Conservation (phyloP, 1,139 yeast genomes). For the Sugiyamaella neomexicana region DNA sequence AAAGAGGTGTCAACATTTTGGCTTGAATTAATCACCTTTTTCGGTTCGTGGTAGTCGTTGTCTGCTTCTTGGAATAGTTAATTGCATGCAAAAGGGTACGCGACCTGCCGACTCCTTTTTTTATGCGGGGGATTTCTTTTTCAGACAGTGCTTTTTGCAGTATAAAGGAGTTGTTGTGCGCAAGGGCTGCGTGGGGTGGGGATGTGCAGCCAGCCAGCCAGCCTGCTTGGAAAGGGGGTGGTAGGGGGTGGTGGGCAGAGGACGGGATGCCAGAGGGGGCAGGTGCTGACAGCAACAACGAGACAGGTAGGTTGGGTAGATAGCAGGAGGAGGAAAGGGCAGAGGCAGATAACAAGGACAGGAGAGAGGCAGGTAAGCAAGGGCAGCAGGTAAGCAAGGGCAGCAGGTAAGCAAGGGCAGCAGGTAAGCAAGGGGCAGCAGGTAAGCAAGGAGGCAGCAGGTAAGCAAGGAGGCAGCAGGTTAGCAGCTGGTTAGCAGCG, state of each 20-base stretch:
- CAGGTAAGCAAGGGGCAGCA: neutral
- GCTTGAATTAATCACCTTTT: neutral
- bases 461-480: neutral
- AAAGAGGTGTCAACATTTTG: slow-evolving; percentile 2
- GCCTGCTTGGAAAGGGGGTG: neutral
- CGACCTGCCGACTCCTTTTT: slow-evolving; percentile 17
- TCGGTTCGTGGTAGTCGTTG: neutral
- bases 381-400: neutral
- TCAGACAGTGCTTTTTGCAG: slow-evolving; percentile 1
- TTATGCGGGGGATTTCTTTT: slow-evolving; percentile 5
- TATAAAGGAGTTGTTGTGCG: slow-evolving; percentile 5
- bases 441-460: neutral
- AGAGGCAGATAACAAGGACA: neutral
- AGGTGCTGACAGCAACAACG: neutral
- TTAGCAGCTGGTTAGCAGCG: neutral
- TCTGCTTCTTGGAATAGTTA: neutral
- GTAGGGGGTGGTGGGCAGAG: neutral
- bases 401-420: neutral
- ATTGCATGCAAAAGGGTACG: slow-evolving; percentile 6
- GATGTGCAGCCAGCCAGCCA: neutral
- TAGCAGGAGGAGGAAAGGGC: neutral
- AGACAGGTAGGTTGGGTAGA: neutral
- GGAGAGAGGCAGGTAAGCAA: neutral
- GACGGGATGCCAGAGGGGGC: neutral
- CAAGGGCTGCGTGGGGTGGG: neutral